A percentile compares a stretch with the other conserved stretches of the same genome.
Conservation (phyloP, 345 rosid species). For the Lepidium africanum region DNA sequence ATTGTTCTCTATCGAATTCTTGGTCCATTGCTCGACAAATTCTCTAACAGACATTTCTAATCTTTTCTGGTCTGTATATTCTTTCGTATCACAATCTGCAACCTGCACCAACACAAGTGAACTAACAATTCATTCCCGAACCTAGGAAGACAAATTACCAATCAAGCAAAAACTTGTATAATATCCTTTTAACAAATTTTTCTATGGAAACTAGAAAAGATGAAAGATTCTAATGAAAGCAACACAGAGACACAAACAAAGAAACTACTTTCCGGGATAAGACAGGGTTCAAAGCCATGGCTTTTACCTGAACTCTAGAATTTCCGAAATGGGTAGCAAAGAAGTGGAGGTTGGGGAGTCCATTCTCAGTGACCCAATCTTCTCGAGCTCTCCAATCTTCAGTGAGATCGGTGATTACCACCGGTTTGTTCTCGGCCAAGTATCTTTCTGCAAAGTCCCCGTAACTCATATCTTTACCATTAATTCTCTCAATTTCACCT, state of each 20-base stretch:
- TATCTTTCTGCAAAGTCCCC: slow-evolving; percentile 54
- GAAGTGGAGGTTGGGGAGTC: slow-evolving; percentile 52
- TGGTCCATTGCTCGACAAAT: slow-evolving; percentile 51
- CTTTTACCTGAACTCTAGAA: slow-evolving; percentile 73
- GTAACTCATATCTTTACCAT: slow-evolving; percentile 57
- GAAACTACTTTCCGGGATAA: background rate
- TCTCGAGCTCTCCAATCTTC: slow-evolving; percentile 72
- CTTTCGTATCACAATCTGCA: slow-evolving; percentile 77
- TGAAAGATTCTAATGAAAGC: background rate
- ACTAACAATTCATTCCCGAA: background rate
- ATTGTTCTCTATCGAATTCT: slow-evolving; percentile 1
- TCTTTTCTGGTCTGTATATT: slow-evolving; percentile 81
- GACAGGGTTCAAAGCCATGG: background rate
- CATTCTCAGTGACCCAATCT: slow-evolving; percentile 65
- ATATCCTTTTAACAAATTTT: background rate
- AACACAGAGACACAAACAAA: background rate
- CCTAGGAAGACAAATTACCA: background rate
- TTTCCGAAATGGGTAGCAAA: slow-evolving; percentile 60
- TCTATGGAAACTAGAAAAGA: background rate
- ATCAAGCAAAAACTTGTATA: background rate
- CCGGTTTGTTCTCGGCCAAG: slow-evolving; percentile 66
- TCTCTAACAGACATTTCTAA: slow-evolving; percentile 67
- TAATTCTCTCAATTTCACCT: slow-evolving; percentile 60
- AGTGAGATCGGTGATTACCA: slow-evolving; percentile 63
- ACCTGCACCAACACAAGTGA: slow-evolving; percentile 35